These are phyloP conservation scores for Eucalyptus cloeziana DNA, from an alignment of 345 rosid species.

Conservation along the genomic window DNA sequence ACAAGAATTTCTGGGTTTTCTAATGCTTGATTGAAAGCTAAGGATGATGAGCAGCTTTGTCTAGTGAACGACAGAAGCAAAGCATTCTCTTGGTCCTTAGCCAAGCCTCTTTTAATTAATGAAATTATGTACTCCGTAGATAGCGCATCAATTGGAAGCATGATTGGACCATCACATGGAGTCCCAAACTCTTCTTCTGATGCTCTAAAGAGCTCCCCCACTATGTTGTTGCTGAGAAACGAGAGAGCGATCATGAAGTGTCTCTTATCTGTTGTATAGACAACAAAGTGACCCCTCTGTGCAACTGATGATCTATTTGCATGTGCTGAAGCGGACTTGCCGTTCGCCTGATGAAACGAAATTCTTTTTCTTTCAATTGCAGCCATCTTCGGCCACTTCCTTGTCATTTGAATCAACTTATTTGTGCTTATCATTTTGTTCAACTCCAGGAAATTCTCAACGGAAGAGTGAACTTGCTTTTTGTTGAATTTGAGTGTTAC, in stretches of 20 bases:
- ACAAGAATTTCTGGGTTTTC: neutral
- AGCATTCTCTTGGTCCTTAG: conserved; percentile 15
- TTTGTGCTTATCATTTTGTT: conserved; percentile 1
- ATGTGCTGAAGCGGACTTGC: neutral
- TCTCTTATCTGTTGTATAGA: neutral
- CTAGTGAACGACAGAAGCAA: neutral
- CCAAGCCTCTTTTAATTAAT: neutral
- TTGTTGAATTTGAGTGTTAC: too few species aligned
- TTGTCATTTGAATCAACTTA: neutral
- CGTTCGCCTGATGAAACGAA: neutral
- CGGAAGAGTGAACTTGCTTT: neutral
- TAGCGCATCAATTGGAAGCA: neutral
- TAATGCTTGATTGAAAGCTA: neutral
- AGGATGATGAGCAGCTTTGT: neutral
- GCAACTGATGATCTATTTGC: neutral
- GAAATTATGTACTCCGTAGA: conserved; percentile 8
- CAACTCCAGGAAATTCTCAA: neutral
- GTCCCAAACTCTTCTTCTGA: conserved; percentile 1
- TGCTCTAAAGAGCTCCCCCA: neutral
- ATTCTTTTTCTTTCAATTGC: neutral
- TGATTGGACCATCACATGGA: neutral
- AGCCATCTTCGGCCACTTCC: neutral
- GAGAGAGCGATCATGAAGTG: neutral
- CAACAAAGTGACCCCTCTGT: conserved; percentile 10
- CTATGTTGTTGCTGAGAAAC: neutral